A percentile compares a stretch with the other conserved stretches of the same genome.
phyloP scores from a whole-genome alignment of 192 early-diverging fungal genomes.

The Coemansia sp. region DNA sequence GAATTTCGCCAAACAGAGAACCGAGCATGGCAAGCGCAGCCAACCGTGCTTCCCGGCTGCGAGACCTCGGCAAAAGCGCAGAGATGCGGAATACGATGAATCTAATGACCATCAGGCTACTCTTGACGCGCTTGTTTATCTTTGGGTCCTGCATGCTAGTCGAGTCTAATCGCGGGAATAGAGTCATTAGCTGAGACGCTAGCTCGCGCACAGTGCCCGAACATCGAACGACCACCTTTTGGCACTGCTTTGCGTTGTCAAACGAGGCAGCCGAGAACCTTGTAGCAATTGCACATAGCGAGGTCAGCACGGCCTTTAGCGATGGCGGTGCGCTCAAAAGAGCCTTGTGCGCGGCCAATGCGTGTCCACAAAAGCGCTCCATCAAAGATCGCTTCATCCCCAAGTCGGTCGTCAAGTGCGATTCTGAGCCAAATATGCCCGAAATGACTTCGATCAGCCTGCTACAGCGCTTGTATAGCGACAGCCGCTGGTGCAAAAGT shows the following conservation, averaged over 20 bases:
- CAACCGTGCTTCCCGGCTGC: not conserved
- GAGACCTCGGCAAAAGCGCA: conserved; percentile 14
- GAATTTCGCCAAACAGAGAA: conserved; percentile 25
- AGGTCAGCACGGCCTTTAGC: conserved; percentile 32
- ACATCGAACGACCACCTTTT: conserved; percentile 20
- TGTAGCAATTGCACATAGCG: conserved; percentile 28
- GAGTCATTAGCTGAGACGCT: conserved; percentile 11
- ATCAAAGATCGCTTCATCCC: conserved; percentile 35
- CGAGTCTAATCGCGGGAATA: not conserved
- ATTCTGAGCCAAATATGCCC: conserved; percentile 18
- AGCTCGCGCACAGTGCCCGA: conserved; percentile 20
- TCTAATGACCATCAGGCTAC: conserved; percentile 28
- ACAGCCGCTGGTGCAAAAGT: not conserved
- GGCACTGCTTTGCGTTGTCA: conserved; percentile 18
- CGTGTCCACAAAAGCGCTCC: conserved; percentile 18
- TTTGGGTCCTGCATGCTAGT: conserved; percentile 15
- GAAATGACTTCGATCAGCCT: conserved; percentile 27
- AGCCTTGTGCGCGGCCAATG: conserved; percentile 15
- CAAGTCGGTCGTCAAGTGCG: conserved; percentile 15
- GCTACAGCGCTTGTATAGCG: conserved; percentile 7
- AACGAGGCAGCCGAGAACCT: conserved; percentile 19
- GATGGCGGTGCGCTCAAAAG: conserved; percentile 34
- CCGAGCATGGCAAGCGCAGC: conserved; percentile 31
- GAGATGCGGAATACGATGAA: conserved; percentile 51
- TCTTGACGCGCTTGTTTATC: conserved; percentile 23